Percentiles rank a stretch among this genome's conserved stretches.
Evolutionary conservation across 2,329 filamentous ascomycete species (phyloP).

Genomic region (Dactylellina leptospora): DNA sequence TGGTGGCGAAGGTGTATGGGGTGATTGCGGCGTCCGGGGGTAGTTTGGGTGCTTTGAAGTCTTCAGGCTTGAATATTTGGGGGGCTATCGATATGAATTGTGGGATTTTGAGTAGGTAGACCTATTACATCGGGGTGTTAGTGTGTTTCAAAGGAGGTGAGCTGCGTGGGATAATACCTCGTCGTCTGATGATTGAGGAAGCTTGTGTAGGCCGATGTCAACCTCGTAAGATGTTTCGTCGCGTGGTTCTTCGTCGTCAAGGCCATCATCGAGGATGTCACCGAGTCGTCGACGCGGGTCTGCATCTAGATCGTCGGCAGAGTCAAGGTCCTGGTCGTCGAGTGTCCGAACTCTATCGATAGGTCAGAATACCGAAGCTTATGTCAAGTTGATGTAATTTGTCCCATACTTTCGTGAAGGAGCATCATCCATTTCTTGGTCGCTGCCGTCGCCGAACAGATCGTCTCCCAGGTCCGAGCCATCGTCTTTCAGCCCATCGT

Average conservation of each 20-base stretch:
- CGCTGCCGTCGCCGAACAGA: conserved; percentile 38
- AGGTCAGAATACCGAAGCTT: conserved; percentile 9
- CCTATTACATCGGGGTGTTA: conserved; percentile 58
- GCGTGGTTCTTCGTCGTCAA: conserved; percentile 37
- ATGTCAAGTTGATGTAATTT: neutral
- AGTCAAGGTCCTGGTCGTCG: conserved; percentile 35
- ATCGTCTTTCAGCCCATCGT: conserved; percentile 7
- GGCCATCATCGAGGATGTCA: conserved; percentile 7
- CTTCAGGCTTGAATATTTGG: conserved; percentile 69
- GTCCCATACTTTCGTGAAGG: conserved; percentile 33
- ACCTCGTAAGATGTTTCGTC: conserved; percentile 52
- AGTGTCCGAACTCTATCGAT: conserved; percentile 13
- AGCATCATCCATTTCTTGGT: conserved; percentile 27
- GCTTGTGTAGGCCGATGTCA: conserved; percentile 48
- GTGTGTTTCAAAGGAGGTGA: neutral
- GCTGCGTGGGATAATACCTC: conserved; percentile 1
- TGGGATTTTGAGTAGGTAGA: conserved; percentile 72
- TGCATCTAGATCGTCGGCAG: conserved; percentile 35
- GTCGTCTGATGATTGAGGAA: conserved; percentile 40
- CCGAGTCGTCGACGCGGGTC: conserved; percentile 33
- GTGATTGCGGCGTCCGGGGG: conserved; percentile 55
- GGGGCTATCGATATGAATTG: conserved; percentile 71
- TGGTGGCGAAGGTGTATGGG: conserved; percentile 71
- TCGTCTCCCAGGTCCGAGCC: conserved; percentile 25
- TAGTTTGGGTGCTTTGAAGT: conserved; percentile 66